phyloP scores from a whole-genome alignment of 305 asterid genomes.

The Rubia balearica region DNA sequence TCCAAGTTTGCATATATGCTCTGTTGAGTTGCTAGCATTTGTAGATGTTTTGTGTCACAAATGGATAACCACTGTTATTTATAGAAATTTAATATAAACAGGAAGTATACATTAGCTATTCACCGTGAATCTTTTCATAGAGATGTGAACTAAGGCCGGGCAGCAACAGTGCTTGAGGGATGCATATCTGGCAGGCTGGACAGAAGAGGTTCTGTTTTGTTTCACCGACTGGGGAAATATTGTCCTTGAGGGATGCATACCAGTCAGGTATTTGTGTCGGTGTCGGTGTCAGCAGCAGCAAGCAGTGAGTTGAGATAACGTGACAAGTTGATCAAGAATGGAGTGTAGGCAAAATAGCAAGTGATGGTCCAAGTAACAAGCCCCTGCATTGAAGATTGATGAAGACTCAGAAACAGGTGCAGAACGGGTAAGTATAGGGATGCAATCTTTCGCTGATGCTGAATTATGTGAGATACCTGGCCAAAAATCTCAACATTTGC shows the following conservation, averaged over 20 bases:
- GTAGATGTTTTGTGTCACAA: not conserved
- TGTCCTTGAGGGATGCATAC: no score
- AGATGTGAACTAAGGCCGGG: not conserved
- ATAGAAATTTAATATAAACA: not conserved
- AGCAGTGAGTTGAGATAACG: conserved; percentile 42
- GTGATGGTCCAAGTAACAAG: conserved; percentile 59
- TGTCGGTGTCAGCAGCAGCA: conserved; percentile 5
- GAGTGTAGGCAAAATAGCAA: conserved; percentile 66
- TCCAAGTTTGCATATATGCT: no score
- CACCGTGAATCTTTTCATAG: not conserved
- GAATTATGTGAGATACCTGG: conserved; percentile 27
- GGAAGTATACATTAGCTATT: not conserved
- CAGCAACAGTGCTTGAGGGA: no score
- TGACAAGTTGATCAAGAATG: conserved; percentile 52
- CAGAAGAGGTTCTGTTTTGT: no score
- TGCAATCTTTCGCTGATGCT: no score
- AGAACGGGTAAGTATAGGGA: not conserved
- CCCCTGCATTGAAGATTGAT: conserved; percentile 33
- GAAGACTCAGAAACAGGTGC: not conserved
- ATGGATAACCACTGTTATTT: not conserved
- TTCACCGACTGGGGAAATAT: no score
- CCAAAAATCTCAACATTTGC: conserved; percentile 58
- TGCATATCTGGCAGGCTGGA: no score
- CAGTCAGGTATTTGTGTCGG: no score
- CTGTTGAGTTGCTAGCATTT: no score